phyloP scores from a whole-genome alignment of 2,329 filamentous ascomycete genomes.

The Xylariales sp. region DNA sequence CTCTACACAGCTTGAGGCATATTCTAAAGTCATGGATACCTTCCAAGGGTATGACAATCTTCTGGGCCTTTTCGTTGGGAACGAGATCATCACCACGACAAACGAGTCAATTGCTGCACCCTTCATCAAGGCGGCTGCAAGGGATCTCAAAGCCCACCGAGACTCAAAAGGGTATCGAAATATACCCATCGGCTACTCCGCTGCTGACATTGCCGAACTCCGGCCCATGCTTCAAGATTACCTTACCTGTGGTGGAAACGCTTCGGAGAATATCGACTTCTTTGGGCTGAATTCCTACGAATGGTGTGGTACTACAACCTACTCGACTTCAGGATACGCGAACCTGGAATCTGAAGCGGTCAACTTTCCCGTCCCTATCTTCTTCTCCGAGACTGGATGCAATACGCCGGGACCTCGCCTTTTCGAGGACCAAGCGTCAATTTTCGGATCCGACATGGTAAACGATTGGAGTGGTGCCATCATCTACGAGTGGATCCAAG shows the following conservation, averaged over 20 bases:
- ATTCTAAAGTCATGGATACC: slow-evolving; percentile 68
- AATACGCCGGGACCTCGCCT: slow-evolving; percentile 58
- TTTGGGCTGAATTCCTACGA: slow-evolving; percentile 84
- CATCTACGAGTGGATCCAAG: slow-evolving; percentile 87
- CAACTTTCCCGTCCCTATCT: slow-evolving; percentile 76
- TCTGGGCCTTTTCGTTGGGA: slow-evolving; percentile 81
- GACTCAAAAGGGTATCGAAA: slow-evolving; percentile 71
- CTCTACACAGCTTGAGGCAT: slow-evolving; percentile 62
- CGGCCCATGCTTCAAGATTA: slow-evolving; percentile 64
- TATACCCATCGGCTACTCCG: slow-evolving; percentile 83
- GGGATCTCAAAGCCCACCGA: slow-evolving; percentile 80
- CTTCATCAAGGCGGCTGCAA: slow-evolving; percentile 76
- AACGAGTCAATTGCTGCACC: slow-evolving; percentile 64
- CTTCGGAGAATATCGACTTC: slow-evolving; percentile 71
- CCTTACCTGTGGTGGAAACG: slow-evolving; percentile 70
- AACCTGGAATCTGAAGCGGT: slow-evolving; percentile 63
- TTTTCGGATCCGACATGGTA: slow-evolving; percentile 71
- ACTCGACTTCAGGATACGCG: slow-evolving; percentile 63
- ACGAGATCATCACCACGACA: slow-evolving; percentile 71
- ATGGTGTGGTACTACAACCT: slow-evolving; percentile 63
- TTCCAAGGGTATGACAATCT: slow-evolving; percentile 77
- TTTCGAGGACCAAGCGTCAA: slow-evolving; percentile 70
- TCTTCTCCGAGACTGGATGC: slow-evolving; percentile 88
- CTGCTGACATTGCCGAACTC: slow-evolving; percentile 72
- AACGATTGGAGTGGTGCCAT: slow-evolving; percentile 71